A percentile compares a stretch with the other conserved stretches of the same genome.
Conservation (phyloP, 164 flowering plant species). For the Buxus sempervirens region DNA sequence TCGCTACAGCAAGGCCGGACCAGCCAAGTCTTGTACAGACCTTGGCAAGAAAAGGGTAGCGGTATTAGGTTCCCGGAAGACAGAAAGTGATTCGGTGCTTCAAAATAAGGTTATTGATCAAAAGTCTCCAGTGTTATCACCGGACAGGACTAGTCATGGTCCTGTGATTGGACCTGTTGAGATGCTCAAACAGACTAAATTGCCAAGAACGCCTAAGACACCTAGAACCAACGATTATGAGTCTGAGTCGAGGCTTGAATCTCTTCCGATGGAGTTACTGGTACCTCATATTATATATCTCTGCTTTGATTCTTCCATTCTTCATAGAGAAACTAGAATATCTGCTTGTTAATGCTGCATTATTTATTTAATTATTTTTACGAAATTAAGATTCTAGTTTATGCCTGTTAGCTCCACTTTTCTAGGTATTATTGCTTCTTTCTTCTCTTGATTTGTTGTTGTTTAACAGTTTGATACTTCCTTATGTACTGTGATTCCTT, state of each 20-base stretch:
- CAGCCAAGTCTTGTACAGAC: slow-evolving; percentile 64
- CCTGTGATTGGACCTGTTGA: slow-evolving; percentile 19
- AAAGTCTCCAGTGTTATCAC: slow-evolving; percentile 44
- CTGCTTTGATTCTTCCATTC: background rate
- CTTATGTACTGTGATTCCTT: too few relatives aligned
- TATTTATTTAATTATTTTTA: too few relatives aligned
- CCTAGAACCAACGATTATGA: slow-evolving; percentile 37
- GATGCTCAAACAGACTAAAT: slow-evolving; percentile 31
- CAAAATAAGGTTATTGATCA: slow-evolving; percentile 25
- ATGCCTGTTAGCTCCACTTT: too few relatives aligned
- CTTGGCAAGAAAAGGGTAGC: slow-evolving; percentile 71
- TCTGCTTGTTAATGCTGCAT: background rate
- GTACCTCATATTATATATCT: slow-evolving; percentile 27
- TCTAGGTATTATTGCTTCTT: background rate
- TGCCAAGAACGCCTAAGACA: slow-evolving; percentile 66
- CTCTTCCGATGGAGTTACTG: slow-evolving; percentile 91
- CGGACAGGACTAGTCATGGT: slow-evolving; percentile 30
- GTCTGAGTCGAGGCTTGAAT: slow-evolving; percentile 83
- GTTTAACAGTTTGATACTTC: too few relatives aligned
- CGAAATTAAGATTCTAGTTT: too few relatives aligned
- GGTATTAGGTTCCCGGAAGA: slow-evolving; percentile 40
- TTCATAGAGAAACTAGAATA: background rate
- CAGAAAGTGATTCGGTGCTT: slow-evolving; percentile 17
- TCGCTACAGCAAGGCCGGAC: slow-evolving; percentile 44
- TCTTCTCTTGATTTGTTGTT: background rate